Evolutionary conservation across 495 filamentous ascomycete genomes (phyloP).

Genomic region (Penicillium cosmopolitanum): DNA sequence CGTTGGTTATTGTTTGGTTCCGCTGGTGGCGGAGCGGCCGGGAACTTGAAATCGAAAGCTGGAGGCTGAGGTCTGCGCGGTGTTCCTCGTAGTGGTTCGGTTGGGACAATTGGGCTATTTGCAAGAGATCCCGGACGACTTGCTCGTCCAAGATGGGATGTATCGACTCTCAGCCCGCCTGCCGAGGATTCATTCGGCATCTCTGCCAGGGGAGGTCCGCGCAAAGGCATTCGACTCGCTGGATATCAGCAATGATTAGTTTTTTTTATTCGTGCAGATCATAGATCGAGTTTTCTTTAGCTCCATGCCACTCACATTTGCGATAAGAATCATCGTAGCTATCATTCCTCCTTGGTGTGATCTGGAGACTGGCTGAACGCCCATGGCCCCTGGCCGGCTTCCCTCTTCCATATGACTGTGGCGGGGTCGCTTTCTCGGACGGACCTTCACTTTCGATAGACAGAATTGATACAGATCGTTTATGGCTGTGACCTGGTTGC

Average conservation of each 20-base stretch:
- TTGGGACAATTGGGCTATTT: constrained; percentile 33
- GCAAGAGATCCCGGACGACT: constrained; percentile 31
- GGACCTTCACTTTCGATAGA: constrained; percentile 74
- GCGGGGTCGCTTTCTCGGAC: constrained; percentile 38
- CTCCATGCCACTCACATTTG: constrained; percentile 42
- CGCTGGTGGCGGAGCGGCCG: constrained; percentile 43
- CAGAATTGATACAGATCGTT: constrained; percentile 91
- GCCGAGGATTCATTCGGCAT: constrained; percentile 32
- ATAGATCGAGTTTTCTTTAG: neutral
- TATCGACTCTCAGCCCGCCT: constrained; percentile 35
- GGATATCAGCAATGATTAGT: constrained; percentile 13
- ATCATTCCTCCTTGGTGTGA: constrained; percentile 61
- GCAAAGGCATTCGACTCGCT: constrained; percentile 32
- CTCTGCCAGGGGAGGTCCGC: constrained; percentile 33
- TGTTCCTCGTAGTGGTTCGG: constrained; percentile 32
- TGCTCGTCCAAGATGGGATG: constrained; percentile 27
- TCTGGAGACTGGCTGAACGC: constrained; percentile 83
- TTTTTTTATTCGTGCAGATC: neutral
- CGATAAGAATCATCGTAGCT: constrained; percentile 41
- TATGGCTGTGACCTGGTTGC: constrained; percentile 56
- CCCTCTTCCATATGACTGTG: constrained; percentile 39
- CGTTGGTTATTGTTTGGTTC: constrained; percentile 37
- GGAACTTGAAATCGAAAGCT: constrained; percentile 72
- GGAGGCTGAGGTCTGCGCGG: constrained; percentile 43
- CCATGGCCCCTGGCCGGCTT: constrained; percentile 67